phyloP scores from a whole-genome alignment of 371 early-diverging fungal genomes.

The Mortierella sp. region DNA sequence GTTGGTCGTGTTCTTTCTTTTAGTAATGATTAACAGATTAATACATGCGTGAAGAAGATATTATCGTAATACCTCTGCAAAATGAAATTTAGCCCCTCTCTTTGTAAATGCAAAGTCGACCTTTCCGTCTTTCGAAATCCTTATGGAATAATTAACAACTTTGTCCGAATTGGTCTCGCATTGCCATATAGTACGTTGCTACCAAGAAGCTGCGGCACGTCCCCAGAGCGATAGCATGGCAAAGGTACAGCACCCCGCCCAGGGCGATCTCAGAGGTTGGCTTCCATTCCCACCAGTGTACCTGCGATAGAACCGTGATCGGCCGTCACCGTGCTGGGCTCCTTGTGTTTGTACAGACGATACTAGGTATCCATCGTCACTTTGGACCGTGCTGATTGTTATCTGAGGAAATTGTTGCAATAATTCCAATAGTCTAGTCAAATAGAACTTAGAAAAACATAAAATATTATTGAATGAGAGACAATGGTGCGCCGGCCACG shows the following conservation, averaged over 20 bases:
- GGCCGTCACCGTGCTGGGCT: slow-evolving; percentile 88
- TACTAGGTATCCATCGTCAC: slow-evolving; percentile 85
- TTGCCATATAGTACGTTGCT: slow-evolving; percentile 93
- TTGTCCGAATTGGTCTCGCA: slow-evolving; percentile 83
- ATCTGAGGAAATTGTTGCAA: no score
- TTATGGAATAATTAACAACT: slow-evolving; percentile 81
- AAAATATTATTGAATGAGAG: no score
- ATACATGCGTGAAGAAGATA: not conserved
- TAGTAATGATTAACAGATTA: not conserved
- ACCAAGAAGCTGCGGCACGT: slow-evolving; percentile 80
- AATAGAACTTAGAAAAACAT: no score
- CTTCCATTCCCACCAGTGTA: slow-evolving; percentile 82
- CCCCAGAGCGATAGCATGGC: slow-evolving; percentile 90
- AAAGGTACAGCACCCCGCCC: slow-evolving; percentile 96
- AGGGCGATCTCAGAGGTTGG: slow-evolving; percentile 88
- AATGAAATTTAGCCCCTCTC: not conserved
- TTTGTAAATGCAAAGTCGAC: slow-evolving; percentile 62
- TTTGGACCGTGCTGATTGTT: slow-evolving; percentile 66
- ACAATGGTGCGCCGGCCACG: no score
- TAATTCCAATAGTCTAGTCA: no score
- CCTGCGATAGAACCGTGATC: slow-evolving; percentile 94
- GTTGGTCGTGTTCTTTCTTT: not conserved
- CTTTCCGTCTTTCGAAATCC: slow-evolving; percentile 88
- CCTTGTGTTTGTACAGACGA: slow-evolving; percentile 74
- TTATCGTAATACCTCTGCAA: not conserved